Evolutionary conservation across 164 flowering plant species (phyloP).

Genomic region (Liriodendron chinense): DNA sequence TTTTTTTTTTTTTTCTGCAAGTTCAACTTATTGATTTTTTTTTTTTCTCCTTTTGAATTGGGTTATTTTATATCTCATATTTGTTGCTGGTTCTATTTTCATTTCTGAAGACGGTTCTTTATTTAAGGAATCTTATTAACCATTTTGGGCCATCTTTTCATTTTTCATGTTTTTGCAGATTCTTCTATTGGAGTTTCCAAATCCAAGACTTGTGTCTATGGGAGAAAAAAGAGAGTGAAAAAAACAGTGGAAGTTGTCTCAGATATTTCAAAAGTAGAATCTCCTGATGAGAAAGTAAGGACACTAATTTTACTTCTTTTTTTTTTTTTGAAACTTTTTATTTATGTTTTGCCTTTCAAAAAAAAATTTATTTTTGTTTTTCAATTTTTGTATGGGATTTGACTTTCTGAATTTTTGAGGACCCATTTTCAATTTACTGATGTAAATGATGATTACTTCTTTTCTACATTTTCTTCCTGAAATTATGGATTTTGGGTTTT

Average conservation of each 20-base stretch:
- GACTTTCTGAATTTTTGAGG: background rate
- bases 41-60: background rate
- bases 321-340: too few species aligned
- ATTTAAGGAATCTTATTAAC: background rate
- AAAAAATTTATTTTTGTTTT: background rate
- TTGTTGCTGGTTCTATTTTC: background rate
- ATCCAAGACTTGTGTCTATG: constrained; percentile 37
- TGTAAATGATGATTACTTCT: background rate
- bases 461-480: too few species aligned
- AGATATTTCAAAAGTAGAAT: constrained; percentile 14
- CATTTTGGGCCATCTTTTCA: background rate
- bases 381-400: background rate
- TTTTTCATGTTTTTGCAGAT: background rate
- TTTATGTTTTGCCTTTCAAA: too few species aligned
- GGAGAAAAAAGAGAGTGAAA: constrained; percentile 48
- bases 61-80: background rate
- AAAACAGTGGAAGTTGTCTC: constrained; percentile 16
- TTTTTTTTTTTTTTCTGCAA: background rate
- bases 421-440: background rate
- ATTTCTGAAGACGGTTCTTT: background rate
- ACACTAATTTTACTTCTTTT: background rate
- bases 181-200: constrained; percentile 12
- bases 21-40: too few species aligned
- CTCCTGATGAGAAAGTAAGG: constrained; percentile 29
- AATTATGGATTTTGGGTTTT: background rate